Evolutionary conservation across 2,329 filamentous ascomycete genomes (phyloP), one percentile per base, ranked within the genome.

Genomic region (Aspergillus eucalypticola): DNA sequence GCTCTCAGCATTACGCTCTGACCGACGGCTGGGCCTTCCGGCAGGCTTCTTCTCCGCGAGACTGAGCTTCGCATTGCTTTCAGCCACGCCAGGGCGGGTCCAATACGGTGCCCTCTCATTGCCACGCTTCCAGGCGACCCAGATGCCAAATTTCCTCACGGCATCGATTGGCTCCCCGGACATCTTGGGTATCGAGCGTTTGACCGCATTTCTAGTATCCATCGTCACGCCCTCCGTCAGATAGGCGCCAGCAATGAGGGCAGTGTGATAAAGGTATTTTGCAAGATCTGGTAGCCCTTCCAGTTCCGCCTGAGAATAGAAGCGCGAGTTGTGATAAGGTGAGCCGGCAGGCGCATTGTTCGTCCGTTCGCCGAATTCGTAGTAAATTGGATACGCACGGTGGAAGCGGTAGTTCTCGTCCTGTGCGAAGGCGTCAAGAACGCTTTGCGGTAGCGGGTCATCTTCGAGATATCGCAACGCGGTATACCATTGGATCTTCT

Each of bases 401-500:
- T 82, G 71, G 68, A 86, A 88, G 15, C 71, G 71, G 62, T 77
- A 78, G 54, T 81, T 79, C 48, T 82, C 81, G 56, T 87, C 85
- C 46, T 79, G 78, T 25, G 81, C 77, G 64, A 89, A 84, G 11
- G 81, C 75, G 41, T 86, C 78, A 52, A 83, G 76, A 5, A 89
- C 81, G 44, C 76, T 77, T 23, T 78, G 74, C 1, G 87, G 87
- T n/a, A 89, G 73, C 2, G 87, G 86, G 71, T 90, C 87, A 27
- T 85, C 81, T 55, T 85, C 81, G 39, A 90, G 77, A 67, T 89
- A 90, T 65, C 84, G 82, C 68, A 88, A 77, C n/a, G 84, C 80
- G 2, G 86, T 82, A 65, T 87, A 86, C 87, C 87, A 90, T 79
- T 88, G 86, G 57, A 89, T 84, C 68, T 86, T 88, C 70, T 89